These are phyloP conservation scores for Lactarius tabidus DNA, from an alignment of 768 basidiomycete genomes.

Conservation along the genomic window DNA sequence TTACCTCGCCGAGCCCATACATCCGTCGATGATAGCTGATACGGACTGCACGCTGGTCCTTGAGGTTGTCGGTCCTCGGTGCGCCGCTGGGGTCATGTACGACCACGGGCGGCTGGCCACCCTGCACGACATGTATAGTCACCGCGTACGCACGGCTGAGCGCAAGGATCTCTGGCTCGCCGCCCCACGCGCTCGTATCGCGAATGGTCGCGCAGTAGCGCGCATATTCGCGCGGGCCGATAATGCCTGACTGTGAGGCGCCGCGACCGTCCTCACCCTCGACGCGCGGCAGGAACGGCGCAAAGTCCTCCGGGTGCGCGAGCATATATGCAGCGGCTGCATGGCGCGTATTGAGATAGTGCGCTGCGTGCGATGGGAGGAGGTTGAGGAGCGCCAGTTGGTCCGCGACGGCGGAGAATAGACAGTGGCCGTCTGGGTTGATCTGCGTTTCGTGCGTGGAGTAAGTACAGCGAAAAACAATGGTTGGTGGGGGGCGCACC, in stretches of 20 bases:
- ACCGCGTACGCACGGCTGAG: constrained; percentile 74
- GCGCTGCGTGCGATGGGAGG: constrained; percentile 53
- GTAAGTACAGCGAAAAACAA: no score
- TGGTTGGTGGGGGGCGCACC: constrained; percentile 35
- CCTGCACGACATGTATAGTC: constrained; percentile 90
- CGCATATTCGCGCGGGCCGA: constrained; percentile 61
- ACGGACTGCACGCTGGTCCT: constrained; percentile 44
- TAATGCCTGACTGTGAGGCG: constrained; percentile 63
- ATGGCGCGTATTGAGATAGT: constrained; percentile 55
- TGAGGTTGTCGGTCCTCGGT: constrained; percentile 33
- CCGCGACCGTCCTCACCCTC: constrained; percentile 61
- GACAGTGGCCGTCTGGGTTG: constrained; percentile 92
- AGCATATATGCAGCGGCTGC: constrained; percentile 80
- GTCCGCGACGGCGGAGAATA: constrained; percentile 92
- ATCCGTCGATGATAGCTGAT: constrained; percentile 92
- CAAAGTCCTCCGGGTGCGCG: constrained; percentile 80
- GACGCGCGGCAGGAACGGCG: constrained; percentile 83
- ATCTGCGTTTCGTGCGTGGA: constrained; percentile 47
- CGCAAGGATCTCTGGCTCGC: constrained; percentile 94
- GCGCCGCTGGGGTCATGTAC: constrained; percentile 60
- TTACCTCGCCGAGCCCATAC: constrained; percentile 94
- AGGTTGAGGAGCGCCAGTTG: constrained; percentile 76
- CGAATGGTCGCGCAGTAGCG: constrained; percentile 75
- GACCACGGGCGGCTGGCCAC: constrained; percentile 76
- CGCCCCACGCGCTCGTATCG: constrained; percentile 91